phyloP scores from a whole-genome alignment of 2,329 filamentous ascomycete species.

The Bisporella sp. region DNA sequence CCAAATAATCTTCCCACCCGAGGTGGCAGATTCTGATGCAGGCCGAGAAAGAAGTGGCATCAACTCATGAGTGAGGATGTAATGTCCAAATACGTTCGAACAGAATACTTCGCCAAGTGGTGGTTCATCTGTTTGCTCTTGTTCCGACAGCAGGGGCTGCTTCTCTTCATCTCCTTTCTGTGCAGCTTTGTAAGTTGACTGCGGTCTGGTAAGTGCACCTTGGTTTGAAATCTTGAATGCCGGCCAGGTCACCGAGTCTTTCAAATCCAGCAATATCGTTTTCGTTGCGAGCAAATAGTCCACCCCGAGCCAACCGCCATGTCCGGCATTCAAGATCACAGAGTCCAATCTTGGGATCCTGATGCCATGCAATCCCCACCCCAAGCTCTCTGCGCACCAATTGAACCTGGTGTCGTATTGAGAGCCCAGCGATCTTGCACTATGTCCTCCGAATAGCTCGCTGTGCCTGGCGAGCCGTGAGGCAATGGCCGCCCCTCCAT shows the following conservation, averaged over 20 bases:
- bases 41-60: slow-evolving; percentile 56
- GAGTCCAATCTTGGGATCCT: slow-evolving; percentile 67
- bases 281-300: slow-evolving; percentile 56
- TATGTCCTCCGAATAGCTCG: slow-evolving; percentile 18
- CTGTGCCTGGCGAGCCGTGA: slow-evolving; percentile 25
- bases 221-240: slow-evolving; percentile 60
- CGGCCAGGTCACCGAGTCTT: slow-evolving; percentile 69
- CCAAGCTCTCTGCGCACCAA: slow-evolving; percentile 36
- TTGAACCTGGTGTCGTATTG: slow-evolving; percentile 46
- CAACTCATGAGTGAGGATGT: slow-evolving; percentile 76
- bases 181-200: slow-evolving; percentile 31
- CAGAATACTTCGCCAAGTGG: slow-evolving; percentile 76
- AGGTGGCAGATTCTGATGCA: slow-evolving; percentile 14
- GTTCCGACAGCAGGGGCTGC: slow-evolving; percentile 18
- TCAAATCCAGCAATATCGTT: slow-evolving; percentile 49
- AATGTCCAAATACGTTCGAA: slow-evolving; percentile 93
- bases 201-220: slow-evolving; percentile 45
- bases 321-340: slow-evolving; percentile 80
- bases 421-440: slow-evolving; percentile 25
- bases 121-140: slow-evolving; percentile 37
- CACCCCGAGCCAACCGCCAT: slow-evolving; percentile 79
- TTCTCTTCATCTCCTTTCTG: slow-evolving; percentile 16
- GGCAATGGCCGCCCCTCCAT: slow-evolving; percentile 24
- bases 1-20: slow-evolving; percentile 62
- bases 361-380: slow-evolving; percentile 32